Evolutionary conservation across 2,329 filamentous ascomycete species (phyloP).

Genomic region (Fusarium irregulare): DNA sequence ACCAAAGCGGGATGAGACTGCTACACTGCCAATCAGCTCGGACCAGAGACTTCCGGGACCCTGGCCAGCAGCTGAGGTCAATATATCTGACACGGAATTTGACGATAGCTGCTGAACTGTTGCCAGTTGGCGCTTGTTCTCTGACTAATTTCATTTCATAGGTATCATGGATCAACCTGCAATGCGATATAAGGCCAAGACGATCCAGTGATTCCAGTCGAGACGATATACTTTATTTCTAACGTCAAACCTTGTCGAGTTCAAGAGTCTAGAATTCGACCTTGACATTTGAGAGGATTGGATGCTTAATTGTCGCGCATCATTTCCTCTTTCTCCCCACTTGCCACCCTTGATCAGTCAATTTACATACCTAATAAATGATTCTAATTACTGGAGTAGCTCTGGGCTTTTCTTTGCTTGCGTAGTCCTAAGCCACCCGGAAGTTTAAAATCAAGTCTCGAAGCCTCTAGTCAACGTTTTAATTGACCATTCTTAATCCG

Average conservation of each 20-base stretch:
- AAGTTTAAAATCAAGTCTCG: conserved; percentile 24
- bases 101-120: conserved; percentile 1
- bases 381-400: conserved; percentile 19
- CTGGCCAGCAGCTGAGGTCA: neutral
- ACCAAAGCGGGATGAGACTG: conserved; percentile 41
- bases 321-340: conserved; percentile 22
- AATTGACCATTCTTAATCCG: conserved; percentile 5
- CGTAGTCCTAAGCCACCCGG: conserved; percentile 18
- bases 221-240: conserved; percentile 24
- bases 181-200: neutral
- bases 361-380: neutral
- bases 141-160: neutral
- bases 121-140: neutral
- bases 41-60: neutral
- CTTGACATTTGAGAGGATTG: neutral
- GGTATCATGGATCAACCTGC: neutral
- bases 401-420: conserved; percentile 21
- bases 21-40: conserved; percentile 20
- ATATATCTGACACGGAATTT: conserved; percentile 11
- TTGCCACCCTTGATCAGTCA: neutral
- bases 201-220: neutral
- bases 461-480: conserved; percentile 6
- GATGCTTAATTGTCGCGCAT: conserved; percentile 3
- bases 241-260: conserved; percentile 25
- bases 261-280: conserved; percentile 7